Conservation (phyloP, 2,329 filamentous ascomycete species). For the Cordyceps militaris region DNA sequence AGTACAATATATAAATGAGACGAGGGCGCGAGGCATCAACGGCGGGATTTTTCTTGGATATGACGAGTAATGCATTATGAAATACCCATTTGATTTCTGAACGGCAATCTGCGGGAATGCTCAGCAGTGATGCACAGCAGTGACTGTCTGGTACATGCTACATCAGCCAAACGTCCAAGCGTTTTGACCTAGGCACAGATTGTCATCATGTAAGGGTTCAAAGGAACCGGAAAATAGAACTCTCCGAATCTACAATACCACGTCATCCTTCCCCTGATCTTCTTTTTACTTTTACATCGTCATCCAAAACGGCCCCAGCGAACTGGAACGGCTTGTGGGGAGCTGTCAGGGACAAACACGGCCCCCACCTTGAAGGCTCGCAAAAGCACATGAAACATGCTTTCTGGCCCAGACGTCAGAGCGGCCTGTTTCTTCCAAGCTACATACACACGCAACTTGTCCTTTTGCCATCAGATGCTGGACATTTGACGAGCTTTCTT, state of each 20-base stretch:
- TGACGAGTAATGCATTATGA: conserved; percentile 2
- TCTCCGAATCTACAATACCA: neutral
- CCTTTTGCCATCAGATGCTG: conserved; percentile 13
- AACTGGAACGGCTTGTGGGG: neutral
- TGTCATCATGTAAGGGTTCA: neutral
- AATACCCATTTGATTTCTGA: conserved; percentile 10
- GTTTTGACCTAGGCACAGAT: neutral
- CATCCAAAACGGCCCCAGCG: neutral
- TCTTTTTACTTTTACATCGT: neutral
- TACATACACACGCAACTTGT: neutral
- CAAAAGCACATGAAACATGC: neutral
- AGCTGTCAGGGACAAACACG: neutral
- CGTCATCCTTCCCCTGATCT: neutral
- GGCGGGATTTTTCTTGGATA: neutral
- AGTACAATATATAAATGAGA: neutral
- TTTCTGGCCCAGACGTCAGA: neutral
- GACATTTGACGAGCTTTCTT: conserved; percentile 11
- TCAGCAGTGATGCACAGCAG: neutral
- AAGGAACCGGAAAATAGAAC: neutral
- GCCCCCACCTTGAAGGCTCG: neutral
- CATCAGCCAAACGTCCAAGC: neutral
- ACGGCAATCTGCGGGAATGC: neutral
- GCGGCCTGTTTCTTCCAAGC: neutral
- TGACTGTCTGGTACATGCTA: neutral
- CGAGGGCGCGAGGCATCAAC: neutral